phyloP scores from a whole-genome alignment of 2,329 filamentous ascomycete species.

The Thelonectria discophora region DNA sequence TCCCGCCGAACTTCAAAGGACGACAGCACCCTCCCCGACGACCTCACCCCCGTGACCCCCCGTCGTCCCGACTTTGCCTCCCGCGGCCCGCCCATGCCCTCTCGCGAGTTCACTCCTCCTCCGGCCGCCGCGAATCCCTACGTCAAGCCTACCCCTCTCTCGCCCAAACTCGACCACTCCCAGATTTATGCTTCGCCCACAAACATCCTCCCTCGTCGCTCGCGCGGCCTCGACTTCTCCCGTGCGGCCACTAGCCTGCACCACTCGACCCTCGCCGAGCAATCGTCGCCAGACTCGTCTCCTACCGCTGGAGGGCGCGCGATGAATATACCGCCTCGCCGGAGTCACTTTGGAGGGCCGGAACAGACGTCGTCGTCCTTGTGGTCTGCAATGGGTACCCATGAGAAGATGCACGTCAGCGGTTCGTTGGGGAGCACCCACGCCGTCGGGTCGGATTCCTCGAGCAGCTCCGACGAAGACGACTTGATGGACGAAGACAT shows the following conservation, averaged over 20 bases:
- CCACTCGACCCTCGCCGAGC: conserved; percentile 91
- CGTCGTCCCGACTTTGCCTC: conserved; percentile 70
- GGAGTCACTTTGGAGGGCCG: conserved; percentile 58
- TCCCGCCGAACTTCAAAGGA: conserved; percentile 69
- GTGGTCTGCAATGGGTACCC: conserved; percentile 75
- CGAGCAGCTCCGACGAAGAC: conserved; percentile 76
- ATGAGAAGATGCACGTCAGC: conserved; percentile 76
- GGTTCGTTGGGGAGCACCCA: conserved; percentile 82
- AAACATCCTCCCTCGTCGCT: conserved; percentile 87
- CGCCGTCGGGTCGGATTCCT: conserved; percentile 77
- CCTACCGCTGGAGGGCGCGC: conserved; percentile 78
- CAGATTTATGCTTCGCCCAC: conserved; percentile 88
- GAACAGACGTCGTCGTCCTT: conserved; percentile 75
- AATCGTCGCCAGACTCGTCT: conserved; percentile 88
- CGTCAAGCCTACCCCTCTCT: conserved; percentile 73
- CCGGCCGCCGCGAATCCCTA: conserved; percentile 47
- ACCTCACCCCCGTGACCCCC: conserved; percentile 72
- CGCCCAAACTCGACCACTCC: conserved; percentile 84
- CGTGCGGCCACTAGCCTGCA: conserved; percentile 93
- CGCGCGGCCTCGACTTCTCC: conserved; percentile 91
- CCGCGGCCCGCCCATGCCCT: conserved; percentile 58
- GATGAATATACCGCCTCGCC: conserved; percentile 68
- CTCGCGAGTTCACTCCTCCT: conserved; percentile 50
- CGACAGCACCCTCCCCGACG: conserved; percentile 65
- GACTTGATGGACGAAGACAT: conserved; percentile 77